These are phyloP conservation scores for Neonectria ditissima DNA, from an alignment of 2,329 filamentous ascomycete genomes.

Conservation along the genomic window DNA sequence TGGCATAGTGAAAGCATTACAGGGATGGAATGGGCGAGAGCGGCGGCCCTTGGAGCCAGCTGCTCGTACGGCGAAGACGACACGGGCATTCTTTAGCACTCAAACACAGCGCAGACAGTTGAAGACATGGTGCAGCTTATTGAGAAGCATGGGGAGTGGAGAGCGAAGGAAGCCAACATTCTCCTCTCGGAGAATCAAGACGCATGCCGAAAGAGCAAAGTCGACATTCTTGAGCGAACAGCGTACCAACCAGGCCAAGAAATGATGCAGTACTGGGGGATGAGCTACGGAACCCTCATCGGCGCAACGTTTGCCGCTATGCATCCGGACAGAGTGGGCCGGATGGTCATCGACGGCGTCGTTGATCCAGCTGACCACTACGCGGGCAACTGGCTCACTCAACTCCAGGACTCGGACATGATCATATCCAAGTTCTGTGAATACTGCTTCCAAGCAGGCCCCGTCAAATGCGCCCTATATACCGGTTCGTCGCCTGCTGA, in stretches of 20 bases:
- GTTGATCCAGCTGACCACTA: slow-evolving; percentile 42
- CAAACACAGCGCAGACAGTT: slow-evolving; percentile 59
- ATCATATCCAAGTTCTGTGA: slow-evolving; percentile 39
- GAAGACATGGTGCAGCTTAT: slow-evolving; percentile 62
- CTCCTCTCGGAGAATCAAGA: background rate
- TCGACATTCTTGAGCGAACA: slow-evolving; percentile 16
- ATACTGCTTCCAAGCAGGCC: slow-evolving; percentile 31
- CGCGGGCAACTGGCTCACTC: slow-evolving; percentile 36
- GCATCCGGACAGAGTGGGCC: slow-evolving; percentile 39
- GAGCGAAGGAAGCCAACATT: slow-evolving; percentile 36
- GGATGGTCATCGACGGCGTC: slow-evolving; percentile 44
- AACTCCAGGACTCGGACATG: slow-evolving; percentile 40
- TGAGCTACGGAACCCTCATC: slow-evolving; percentile 51
- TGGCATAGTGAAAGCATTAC: slow-evolving; percentile 31
- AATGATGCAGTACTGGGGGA: slow-evolving; percentile 47
- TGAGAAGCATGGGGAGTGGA: slow-evolving; percentile 55
- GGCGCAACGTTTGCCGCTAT: slow-evolving; percentile 50
- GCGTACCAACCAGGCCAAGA: slow-evolving; percentile 32
- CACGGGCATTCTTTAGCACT: slow-evolving; percentile 47
- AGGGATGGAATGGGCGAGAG: slow-evolving; percentile 40
- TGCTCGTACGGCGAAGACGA: slow-evolving; percentile 36
- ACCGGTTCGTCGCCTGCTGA: slow-evolving; percentile 4
- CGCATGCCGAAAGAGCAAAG: background rate
- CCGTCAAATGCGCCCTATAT: slow-evolving; percentile 5
- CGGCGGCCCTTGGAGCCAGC: slow-evolving; percentile 35